Percentiles rank a stretch among this genome's conserved stretches.
phyloP scores from a whole-genome alignment of 352 stramenopile genomes.

The Phytopythium litorale region DNA sequence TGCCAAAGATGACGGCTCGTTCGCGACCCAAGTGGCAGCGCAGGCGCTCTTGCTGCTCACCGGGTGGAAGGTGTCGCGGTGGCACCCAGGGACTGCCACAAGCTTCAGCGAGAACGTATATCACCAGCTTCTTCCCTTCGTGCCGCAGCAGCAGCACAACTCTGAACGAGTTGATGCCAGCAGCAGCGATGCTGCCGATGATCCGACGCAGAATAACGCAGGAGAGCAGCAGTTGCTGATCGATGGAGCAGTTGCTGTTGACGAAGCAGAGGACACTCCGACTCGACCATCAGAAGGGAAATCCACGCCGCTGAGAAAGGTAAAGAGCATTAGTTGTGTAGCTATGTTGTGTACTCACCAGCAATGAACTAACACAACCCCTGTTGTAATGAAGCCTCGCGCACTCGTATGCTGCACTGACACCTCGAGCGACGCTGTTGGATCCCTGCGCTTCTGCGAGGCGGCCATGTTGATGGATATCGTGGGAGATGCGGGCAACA shows the following conservation, averaged over 20 bases:
- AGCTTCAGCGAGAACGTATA: slow-evolving; percentile 26
- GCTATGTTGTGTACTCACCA: background rate
- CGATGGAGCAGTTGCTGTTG: background rate
- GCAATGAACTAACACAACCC: background rate
- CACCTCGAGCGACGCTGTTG: background rate
- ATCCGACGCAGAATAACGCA: background rate
- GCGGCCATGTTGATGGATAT: slow-evolving; percentile 36
- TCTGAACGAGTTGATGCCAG: background rate
- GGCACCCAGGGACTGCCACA: slow-evolving; percentile 10
- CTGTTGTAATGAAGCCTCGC: slow-evolving; percentile 21
- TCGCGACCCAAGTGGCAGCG: slow-evolving; percentile 21
- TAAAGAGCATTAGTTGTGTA: background rate
- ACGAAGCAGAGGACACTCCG: background rate
- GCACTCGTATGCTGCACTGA: slow-evolving; percentile 36
- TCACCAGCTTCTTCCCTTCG: slow-evolving; percentile 25
- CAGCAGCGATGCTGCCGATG: background rate
- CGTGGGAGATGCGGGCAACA: slow-evolving; percentile 43
- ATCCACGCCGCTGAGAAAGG: background rate
- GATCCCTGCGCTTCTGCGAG: slow-evolving; percentile 29
- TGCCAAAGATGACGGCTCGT: background rate
- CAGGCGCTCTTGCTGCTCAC: slow-evolving; percentile 43
- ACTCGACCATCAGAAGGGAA: background rate
- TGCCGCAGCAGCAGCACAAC: background rate
- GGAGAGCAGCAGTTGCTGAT: background rate
- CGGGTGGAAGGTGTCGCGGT: slow-evolving; percentile 54